Evolutionary conservation across 495 filamentous ascomycete genomes (phyloP).

Genomic region (Daldinia decipiens): DNA sequence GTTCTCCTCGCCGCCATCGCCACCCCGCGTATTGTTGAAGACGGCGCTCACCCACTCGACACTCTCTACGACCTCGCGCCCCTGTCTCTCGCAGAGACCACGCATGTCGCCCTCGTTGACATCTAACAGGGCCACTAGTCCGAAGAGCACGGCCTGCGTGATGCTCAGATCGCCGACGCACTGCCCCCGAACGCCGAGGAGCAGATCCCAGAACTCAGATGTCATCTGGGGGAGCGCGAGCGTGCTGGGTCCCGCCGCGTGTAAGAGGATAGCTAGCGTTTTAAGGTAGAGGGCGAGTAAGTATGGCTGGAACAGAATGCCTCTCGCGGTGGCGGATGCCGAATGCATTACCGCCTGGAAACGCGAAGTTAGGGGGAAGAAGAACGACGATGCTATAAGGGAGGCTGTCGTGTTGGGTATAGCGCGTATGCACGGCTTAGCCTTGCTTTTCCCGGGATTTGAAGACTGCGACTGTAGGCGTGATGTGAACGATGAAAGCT

Average conservation of each 20-base stretch:
- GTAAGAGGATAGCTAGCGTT: slow-evolving; percentile 71
- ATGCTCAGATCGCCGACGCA: slow-evolving; percentile 68
- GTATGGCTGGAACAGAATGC: slow-evolving; percentile 67
- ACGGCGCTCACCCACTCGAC: slow-evolving; percentile 59
- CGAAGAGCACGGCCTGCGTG: slow-evolving; percentile 78
- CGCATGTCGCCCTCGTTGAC: slow-evolving; percentile 84
- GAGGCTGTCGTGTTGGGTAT: slow-evolving; percentile 80
- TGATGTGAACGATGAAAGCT: slow-evolving; percentile 67
- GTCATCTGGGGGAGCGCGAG: slow-evolving; percentile 73
- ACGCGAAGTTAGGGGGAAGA: slow-evolving; percentile 76
- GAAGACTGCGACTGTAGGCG: slow-evolving; percentile 48
- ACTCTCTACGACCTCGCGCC: slow-evolving; percentile 66
- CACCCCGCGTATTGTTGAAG: slow-evolving; percentile 55
- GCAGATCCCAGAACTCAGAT: slow-evolving; percentile 72
- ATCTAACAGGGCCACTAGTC: slow-evolving; percentile 82
- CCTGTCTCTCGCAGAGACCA: slow-evolving; percentile 70
- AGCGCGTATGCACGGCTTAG: slow-evolving; percentile 67
- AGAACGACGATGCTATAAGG: slow-evolving; percentile 79
- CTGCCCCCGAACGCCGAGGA: slow-evolving; percentile 60
- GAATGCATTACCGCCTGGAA: slow-evolving; percentile 64
- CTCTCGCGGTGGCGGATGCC: slow-evolving; percentile 51
- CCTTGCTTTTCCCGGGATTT: slow-evolving; percentile 28
- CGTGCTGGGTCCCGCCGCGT: slow-evolving; percentile 72
- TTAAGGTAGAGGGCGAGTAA: slow-evolving; percentile 71
- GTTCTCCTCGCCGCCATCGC: slow-evolving; percentile 65